Evolutionary conservation across 108 stramenopile genomes (phyloP).

Genomic region (Nitzschia sp.): DNA sequence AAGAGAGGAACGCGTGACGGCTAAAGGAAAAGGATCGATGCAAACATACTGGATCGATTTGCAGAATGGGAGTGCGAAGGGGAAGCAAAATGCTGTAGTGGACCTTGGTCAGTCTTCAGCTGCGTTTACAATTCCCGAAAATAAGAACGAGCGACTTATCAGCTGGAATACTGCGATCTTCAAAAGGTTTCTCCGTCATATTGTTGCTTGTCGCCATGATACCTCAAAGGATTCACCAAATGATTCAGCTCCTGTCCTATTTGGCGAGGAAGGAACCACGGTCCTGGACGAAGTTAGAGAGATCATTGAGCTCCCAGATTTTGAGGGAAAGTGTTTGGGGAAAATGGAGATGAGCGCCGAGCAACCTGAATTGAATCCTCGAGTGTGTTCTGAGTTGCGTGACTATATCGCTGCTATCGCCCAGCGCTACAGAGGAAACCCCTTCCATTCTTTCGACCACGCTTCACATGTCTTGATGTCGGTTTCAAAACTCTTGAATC

Average conservation of each 20-base stretch:
- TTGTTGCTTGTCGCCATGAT: neutral
- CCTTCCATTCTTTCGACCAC: conserved; percentile 28
- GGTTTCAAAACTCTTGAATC: conserved; percentile 20
- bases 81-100: neutral
- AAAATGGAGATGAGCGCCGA: neutral
- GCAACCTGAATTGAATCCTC: neutral
- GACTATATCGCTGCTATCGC: conserved; percentile 19
- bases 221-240: neutral
- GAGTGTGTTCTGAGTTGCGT: conserved; percentile 2
- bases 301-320: conserved; percentile 30
- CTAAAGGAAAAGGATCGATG: conserved; percentile 52
- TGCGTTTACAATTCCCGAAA: neutral
- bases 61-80: neutral
- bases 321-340: neutral
- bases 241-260: neutral
- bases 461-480: conserved; percentile 32
- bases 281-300: conserved; percentile 39
- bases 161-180: conserved; percentile 15
- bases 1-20: conserved; percentile 32
- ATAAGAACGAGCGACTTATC: conserved; percentile 1
- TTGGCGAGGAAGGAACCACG: conserved; percentile 1
- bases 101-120: neutral
- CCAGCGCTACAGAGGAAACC: conserved; percentile 7
- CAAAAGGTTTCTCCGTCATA: conserved; percentile 13
- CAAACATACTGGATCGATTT: conserved; percentile 37